Percentiles rank a stretch among this genome's conserved stretches.
These are phyloP conservation scores for Sarcomyxa edulis DNA, from an alignment of 768 basidiomycete genomes.

Conservation along the genomic window DNA sequence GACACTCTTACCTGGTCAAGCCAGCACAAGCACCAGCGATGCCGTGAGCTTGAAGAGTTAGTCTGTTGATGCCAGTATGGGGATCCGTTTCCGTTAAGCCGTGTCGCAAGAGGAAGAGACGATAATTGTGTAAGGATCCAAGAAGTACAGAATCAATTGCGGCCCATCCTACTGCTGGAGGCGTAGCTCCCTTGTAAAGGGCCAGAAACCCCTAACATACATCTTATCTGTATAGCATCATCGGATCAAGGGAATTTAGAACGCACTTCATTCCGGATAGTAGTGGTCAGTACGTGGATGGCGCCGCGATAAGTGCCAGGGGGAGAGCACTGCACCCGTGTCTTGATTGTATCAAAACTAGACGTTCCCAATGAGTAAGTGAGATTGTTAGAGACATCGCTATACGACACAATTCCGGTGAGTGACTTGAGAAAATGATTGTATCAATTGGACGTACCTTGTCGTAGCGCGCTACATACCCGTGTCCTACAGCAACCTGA, in stretches of 20 bases:
- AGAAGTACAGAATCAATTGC: conserved; percentile 66
- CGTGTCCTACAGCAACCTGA: conserved; percentile 71
- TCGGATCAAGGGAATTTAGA: conserved; percentile 5
- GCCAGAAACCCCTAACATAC: conserved; percentile 48
- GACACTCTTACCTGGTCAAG: conserved; percentile 51
- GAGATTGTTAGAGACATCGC: no score
- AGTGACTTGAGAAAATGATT: no score
- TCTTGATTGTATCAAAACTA: conserved; percentile 73
- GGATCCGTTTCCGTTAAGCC: conserved; percentile 49
- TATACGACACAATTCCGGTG: no score
- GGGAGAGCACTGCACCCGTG: conserved; percentile 64
- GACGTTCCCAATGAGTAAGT: conserved; percentile 5
- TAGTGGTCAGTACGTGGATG: conserved; percentile 51
- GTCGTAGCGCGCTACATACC: conserved; percentile 42
- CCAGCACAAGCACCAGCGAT: conserved; percentile 66
- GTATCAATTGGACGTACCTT: no score
- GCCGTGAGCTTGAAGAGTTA: conserved; percentile 62
- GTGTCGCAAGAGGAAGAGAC: conserved; percentile 48
- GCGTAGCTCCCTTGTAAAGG: conserved; percentile 71
- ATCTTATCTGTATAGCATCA: conserved; percentile 4
- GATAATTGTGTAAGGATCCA: conserved; percentile 70
- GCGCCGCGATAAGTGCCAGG: conserved; percentile 60
- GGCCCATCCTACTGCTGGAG: conserved; percentile 70
- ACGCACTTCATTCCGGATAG: conserved; percentile 56
- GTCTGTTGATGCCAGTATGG: conserved; percentile 37